Conservation (phyloP, 768 basidiomycete species). For the Royoungia palumana region DNA sequence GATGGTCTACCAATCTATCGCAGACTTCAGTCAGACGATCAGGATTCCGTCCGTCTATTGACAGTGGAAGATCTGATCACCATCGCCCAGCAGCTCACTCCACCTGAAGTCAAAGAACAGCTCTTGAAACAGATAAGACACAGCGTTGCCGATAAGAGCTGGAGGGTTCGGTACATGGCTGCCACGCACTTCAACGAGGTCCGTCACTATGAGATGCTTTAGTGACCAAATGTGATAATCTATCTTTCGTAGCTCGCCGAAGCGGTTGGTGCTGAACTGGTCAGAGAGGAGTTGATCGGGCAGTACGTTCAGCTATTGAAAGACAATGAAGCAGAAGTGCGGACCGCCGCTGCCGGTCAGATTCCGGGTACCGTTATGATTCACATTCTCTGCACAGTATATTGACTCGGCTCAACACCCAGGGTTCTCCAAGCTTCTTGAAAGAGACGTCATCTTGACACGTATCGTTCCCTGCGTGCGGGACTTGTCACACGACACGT, state of each 20-base stretch:
- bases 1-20: slow-evolving; percentile 93
- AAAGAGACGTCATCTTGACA: slow-evolving; percentile 89
- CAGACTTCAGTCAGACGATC: slow-evolving; percentile 91
- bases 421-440: slow-evolving; percentile 94
- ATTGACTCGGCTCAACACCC: slow-evolving; percentile 10
- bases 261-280: slow-evolving; percentile 84
- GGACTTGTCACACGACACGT: slow-evolving; percentile 88
- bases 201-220: slow-evolving; percentile 9
- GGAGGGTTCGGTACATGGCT: slow-evolving; percentile 99
- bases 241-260: slow-evolving; percentile 69
- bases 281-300: slow-evolving; percentile 89
- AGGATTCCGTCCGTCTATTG: slow-evolving; percentile 93
- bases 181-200: slow-evolving; percentile 97
- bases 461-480: slow-evolving; percentile 93
- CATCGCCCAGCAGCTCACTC: slow-evolving; percentile 79
- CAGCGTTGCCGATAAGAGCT: slow-evolving; percentile 92
- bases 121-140: slow-evolving; percentile 83
- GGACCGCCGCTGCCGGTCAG: slow-evolving; percentile 93
- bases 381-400: background rate
- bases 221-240: background rate
- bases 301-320: slow-evolving; percentile 93
- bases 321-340: slow-evolving; percentile 98
- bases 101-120: slow-evolving; percentile 89
- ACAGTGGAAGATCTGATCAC: slow-evolving; percentile 96
- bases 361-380: slow-evolving; percentile 71